Conservation (phyloP, 306 rosid species). For the Comarum palustre region DNA sequence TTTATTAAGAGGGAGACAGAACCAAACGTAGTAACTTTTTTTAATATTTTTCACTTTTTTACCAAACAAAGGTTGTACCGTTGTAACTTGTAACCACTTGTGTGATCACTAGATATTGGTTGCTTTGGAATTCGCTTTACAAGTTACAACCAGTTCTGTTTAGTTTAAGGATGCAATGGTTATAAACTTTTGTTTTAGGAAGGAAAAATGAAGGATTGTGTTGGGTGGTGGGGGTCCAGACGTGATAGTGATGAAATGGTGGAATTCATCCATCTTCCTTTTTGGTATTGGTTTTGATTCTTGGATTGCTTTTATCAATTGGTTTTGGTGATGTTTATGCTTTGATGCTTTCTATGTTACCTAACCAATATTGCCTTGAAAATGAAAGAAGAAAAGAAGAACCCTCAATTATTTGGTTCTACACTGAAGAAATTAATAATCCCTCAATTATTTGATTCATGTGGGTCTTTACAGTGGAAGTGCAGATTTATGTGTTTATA, state of each 20-base stretch:
- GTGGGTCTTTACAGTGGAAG: neutral
- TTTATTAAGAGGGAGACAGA: neutral
- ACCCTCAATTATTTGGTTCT: conserved; percentile 1
- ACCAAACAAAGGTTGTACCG: neutral
- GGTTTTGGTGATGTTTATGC: neutral
- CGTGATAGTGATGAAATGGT: neutral
- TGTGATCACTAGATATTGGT: neutral
- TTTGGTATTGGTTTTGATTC: neutral
- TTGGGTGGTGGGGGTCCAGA: conserved; percentile 8
- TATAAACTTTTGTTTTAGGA: neutral
- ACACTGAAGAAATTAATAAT: neutral
- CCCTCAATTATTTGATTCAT: neutral
- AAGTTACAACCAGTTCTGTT: neutral
- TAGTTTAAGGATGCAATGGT: neutral
- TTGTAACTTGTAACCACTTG: neutral
- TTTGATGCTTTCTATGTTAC: neutral
- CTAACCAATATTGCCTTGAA: neutral
- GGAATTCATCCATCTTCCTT: neutral
- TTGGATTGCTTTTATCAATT: neutral
- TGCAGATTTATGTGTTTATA: neutral
- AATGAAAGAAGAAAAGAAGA: neutral
- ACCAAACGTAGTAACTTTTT: neutral
- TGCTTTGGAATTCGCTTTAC: neutral
- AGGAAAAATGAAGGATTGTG: neutral
- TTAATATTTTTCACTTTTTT: neutral